Conservation (phyloP, 2,329 filamentous ascomycete genomes). For the Sclerotinia nivalis region DNA sequence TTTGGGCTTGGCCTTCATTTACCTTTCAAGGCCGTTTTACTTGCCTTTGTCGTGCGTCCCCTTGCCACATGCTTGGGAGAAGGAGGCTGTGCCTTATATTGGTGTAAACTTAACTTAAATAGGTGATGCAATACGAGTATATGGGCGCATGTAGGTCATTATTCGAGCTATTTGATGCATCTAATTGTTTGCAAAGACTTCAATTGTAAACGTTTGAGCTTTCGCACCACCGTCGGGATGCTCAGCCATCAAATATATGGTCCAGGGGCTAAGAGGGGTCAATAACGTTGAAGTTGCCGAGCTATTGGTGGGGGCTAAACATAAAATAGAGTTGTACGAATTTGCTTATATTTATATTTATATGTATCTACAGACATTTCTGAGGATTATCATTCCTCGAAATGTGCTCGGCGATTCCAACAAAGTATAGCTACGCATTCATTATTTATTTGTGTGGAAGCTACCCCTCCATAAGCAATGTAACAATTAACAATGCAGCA, state of each 20-base stretch:
- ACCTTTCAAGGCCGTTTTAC: not conserved
- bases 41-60: not conserved
- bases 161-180: not conserved
- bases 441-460: not conserved
- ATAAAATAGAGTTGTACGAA: not conserved
- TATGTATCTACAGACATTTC: not conserved
- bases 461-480: slow-evolving; percentile 8
- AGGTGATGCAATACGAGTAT: not conserved
- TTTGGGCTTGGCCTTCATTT: not conserved
- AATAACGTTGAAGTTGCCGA: slow-evolving; percentile 9
- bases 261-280: slow-evolving; percentile 13
- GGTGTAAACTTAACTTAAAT: not conserved
- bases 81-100: slow-evolving; percentile 8
- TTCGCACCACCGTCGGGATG: not conserved
- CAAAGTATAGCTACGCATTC: not conserved
- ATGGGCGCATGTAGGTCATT: not conserved
- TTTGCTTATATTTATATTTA: not conserved
- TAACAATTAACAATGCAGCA: slow-evolving; percentile 8
- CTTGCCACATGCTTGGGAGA: slow-evolving; percentile 3
- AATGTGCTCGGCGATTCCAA: not conserved
- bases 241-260: slow-evolving; percentile 3
- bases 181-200: no score
- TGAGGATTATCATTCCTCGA: not conserved
- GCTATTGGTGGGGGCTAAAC: slow-evolving; percentile 6
- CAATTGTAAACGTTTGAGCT: not conserved